phyloP scores from a whole-genome alignment of 2,329 filamentous ascomycete genomes.

The Xylariaceae sp. region DNA sequence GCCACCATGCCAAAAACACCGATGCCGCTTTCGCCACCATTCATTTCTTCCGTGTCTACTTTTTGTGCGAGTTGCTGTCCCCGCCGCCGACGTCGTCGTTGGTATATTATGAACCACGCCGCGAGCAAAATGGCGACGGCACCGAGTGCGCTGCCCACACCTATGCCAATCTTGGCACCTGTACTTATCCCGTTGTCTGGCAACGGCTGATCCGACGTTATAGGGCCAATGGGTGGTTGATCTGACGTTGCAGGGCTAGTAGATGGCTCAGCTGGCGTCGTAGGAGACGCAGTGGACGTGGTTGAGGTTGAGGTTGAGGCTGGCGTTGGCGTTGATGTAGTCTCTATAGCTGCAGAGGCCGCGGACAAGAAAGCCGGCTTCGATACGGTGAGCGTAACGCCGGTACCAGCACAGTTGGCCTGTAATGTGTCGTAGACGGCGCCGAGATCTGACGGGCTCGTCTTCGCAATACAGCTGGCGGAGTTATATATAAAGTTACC shows the following conservation, averaged over 20 bases:
- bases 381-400: conserved; percentile 39
- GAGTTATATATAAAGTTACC: conserved; percentile 44
- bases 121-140: conserved; percentile 20
- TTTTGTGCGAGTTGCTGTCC: conserved; percentile 7
- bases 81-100: conserved; percentile 16
- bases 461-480: conserved; percentile 41
- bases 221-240: conserved; percentile 11
- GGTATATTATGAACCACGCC: conserved; percentile 29
- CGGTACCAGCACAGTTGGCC: conserved; percentile 39
- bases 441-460: conserved; percentile 34
- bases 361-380: conserved; percentile 38
- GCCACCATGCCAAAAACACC: not conserved
- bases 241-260: not conserved
- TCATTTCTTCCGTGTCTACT: conserved; percentile 6
- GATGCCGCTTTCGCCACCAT: conserved; percentile 4
- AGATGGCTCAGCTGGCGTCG: not conserved
- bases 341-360: conserved; percentile 21
- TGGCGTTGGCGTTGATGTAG: conserved; percentile 16
- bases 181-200: conserved; percentile 29
- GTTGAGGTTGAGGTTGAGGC: conserved; percentile 5
- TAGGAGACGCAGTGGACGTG: not conserved
- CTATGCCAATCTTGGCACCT: conserved; percentile 37
- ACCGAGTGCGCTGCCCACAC: conserved; percentile 34
- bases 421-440: conserved; percentile 41
- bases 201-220: conserved; percentile 10